Evolutionary conservation across 345 rosid species (phyloP).

Genomic region (Clausena lansium): DNA sequence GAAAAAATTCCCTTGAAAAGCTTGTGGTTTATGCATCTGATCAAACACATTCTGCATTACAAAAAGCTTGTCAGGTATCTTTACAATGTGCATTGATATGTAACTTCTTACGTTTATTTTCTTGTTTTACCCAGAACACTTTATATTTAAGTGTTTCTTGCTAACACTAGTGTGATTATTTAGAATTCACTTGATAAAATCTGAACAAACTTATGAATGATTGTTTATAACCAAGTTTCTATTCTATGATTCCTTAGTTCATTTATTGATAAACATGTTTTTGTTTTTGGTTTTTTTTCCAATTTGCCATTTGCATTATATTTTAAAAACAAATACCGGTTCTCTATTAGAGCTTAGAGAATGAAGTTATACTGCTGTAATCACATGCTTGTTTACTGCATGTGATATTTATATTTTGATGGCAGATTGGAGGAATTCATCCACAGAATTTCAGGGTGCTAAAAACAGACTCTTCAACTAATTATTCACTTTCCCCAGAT

Average conservation of each 20-base stretch:
- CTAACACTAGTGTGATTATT: neutral
- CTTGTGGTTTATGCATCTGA: slow-evolving; percentile 84
- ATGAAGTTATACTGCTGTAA: neutral
- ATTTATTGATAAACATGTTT: neutral
- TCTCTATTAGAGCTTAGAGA: neutral
- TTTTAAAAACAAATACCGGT: neutral
- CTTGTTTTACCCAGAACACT: neutral
- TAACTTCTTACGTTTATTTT: neutral
- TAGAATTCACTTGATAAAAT: neutral
- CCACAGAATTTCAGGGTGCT: slow-evolving; percentile 70
- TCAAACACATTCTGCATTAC: slow-evolving; percentile 83
- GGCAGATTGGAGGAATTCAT: slow-evolving; percentile 78
- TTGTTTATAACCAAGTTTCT: neutral
- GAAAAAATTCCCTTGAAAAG: slow-evolving; percentile 61
- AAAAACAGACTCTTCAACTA: slow-evolving; percentile 59
- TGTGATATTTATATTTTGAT: slow-evolving; percentile 3
- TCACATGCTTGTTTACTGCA: neutral
- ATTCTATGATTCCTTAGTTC: neutral
- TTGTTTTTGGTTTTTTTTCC: neutral
- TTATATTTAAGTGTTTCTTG: neutral
- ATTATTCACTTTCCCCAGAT: slow-evolving; percentile 66
- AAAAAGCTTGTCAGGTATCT: slow-evolving; percentile 85
- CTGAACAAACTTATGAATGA: neutral
- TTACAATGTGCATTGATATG: neutral
- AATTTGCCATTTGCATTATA: neutral